A percentile compares a stretch with the other conserved stretches of the same genome.
These are phyloP conservation scores for Pseudogymnoascus sp. DNA, from an alignment of 2,329 filamentous ascomycete genomes.

Conservation along the genomic window DNA sequence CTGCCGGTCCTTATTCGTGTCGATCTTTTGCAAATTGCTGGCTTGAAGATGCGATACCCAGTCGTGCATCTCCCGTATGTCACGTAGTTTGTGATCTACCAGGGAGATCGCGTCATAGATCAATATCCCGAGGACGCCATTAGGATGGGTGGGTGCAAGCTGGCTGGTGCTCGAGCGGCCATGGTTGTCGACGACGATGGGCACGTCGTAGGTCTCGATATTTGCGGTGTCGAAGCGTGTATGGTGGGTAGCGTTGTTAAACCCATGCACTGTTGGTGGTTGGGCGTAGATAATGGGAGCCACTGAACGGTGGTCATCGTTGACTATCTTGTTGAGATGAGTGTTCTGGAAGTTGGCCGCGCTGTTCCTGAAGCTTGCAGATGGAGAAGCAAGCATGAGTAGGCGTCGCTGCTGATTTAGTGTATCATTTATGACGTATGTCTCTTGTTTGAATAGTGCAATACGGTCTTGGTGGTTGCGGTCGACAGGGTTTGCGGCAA, in stretches of 20 bases:
- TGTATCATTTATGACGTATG: constrained; percentile 17
- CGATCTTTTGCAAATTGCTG: constrained; percentile 20
- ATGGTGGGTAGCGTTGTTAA: not conserved
- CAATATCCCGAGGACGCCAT: constrained; percentile 17
- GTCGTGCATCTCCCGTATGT: constrained; percentile 16
- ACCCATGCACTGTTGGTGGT: not conserved
- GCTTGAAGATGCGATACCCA: constrained; percentile 15
- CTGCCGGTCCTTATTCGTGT: constrained; percentile 23
- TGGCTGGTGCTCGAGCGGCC: not conserved
- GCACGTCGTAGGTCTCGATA: not conserved
- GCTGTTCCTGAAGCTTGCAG: not conserved
- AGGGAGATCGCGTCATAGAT: constrained; percentile 15
- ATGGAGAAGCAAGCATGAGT: not conserved
- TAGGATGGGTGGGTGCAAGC: constrained; percentile 9
- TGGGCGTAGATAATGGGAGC: not conserved
- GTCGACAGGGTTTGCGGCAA: constrained; percentile 17
- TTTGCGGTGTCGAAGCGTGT: not conserved
- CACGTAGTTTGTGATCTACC: constrained; percentile 15
- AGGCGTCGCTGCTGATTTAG: constrained; percentile 15
- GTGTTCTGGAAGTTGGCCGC: not conserved
- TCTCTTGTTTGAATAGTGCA: constrained; percentile 18
- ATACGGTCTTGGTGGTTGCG: constrained; percentile 19
- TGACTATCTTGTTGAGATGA: not conserved
- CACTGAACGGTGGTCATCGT: not conserved
- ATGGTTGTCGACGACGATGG: not conserved